These are phyloP conservation scores for Medicago arabica DNA, from an alignment of 306 rosid genomes.

Conservation along the genomic window DNA sequence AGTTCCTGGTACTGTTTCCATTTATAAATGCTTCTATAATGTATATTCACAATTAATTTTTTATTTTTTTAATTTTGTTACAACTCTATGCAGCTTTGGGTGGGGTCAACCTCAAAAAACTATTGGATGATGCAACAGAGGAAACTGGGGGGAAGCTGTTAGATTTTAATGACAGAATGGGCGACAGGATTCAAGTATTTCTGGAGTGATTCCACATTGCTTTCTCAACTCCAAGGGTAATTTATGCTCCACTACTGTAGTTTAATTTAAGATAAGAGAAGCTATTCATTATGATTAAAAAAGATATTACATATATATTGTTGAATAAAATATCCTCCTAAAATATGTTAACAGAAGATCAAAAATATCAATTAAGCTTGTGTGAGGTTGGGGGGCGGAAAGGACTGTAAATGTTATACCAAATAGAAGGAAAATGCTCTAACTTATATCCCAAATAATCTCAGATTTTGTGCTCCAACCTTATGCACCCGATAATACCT, in stretches of 20 bases:
- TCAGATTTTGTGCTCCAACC: too few relatives aligned
- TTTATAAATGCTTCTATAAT: conserved; percentile 30
- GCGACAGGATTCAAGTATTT: conserved; percentile 91
- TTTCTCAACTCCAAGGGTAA: conserved; percentile 44
- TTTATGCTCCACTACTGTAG: conserved; percentile 18
- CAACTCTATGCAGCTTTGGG: conserved; percentile 69
- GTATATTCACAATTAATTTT: neutral
- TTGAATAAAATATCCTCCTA: neutral
- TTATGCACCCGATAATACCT: neutral
- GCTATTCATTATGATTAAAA: conserved; percentile 9
- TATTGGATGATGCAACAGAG: conserved; percentile 78
- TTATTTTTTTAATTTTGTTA: neutral
- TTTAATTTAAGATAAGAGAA: conserved; percentile 14
- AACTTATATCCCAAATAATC: neutral
- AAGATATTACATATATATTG: neutral
- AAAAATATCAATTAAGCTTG: neutral
- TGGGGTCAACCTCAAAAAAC: conserved; percentile 80
- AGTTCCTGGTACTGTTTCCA: conserved; percentile 81
- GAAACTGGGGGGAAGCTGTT: conserved; percentile 83
- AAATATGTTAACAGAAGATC: neutral
- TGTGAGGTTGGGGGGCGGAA: neutral
- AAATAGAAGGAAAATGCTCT: neutral
- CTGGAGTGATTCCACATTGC: conserved; percentile 60
- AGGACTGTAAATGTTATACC: neutral
- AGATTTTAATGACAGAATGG: conserved; percentile 79